These are phyloP conservation scores for Fusarium transvaalense DNA, from an alignment of 2,329 filamentous ascomycete genomes.

Conservation along the genomic window DNA sequence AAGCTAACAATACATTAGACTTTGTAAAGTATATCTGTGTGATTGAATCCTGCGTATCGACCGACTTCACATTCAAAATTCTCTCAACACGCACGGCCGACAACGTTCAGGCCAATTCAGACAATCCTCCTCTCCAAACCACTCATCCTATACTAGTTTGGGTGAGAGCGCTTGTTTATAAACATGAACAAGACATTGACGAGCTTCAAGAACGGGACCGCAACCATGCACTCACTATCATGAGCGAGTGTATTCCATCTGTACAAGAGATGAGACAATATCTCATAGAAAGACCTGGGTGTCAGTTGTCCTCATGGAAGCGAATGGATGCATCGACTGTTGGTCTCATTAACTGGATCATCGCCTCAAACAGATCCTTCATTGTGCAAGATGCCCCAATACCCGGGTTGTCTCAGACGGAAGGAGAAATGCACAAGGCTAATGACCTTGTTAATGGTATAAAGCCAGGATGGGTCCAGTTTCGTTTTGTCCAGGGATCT, in stretches of 20 bases:
- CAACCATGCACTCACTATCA: constrained; percentile 54
- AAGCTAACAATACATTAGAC: constrained; percentile 25
- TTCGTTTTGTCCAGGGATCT: constrained; percentile 87
- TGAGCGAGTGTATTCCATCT: constrained; percentile 71
- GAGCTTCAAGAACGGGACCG: constrained; percentile 23
- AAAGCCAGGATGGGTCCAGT: constrained; percentile 75
- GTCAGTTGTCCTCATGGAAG: constrained; percentile 59
- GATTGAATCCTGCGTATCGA: constrained; percentile 18
- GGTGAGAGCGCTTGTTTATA: constrained; percentile 42
- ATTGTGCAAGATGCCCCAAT: constrained; percentile 78
- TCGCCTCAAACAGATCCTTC: constrained; percentile 89
- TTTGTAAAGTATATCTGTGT: constrained; percentile 38
- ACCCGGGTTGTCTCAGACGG: constrained; percentile 12
- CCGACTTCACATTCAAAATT: constrained; percentile 31
- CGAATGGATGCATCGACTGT: constrained; percentile 74
- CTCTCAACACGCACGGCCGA: constrained; percentile 13
- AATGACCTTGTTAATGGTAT: constrained; percentile 70
- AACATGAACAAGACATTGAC: constrained; percentile 45
- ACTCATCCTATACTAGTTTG: constrained; percentile 18
- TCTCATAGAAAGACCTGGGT: constrained; percentile 57
- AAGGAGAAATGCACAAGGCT: constrained; percentile 36
- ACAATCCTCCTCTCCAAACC: not conserved
- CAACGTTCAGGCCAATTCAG: not conserved
- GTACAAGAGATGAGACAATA: constrained; percentile 69
- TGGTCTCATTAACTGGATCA: constrained; percentile 83